Evolutionary conservation across 768 basidiomycete genomes (phyloP), one percentile per base, ranked within the genome.

Genomic region (Myochromella boudieri): DNA sequence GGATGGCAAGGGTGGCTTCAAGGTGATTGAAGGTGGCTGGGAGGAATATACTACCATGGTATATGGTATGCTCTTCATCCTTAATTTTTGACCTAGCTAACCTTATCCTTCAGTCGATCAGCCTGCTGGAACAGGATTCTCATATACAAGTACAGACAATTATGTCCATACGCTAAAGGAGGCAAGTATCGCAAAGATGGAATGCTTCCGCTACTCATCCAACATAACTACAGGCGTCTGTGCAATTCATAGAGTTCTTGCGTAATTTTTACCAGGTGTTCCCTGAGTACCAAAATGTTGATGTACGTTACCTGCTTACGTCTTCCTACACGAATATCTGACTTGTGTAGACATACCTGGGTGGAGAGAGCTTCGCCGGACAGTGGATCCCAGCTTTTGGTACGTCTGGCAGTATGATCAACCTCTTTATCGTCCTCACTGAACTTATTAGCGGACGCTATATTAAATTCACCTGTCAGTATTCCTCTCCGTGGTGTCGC

Each of bases 371-470:
- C 51, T 99, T 84, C 64, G 97, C 95, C 21, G 97, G 97, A 18
- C 95, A 98, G 69, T 98, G 88, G 72, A 95, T 99, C 58, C 97
- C 97, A 3, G 95, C 91, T 65, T 94, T 94, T 58, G 91, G 91
- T 86, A 57, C 53, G 70, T 61, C 1, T 36, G 10, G 38, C 18
- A n/a, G 14, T 31, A 7, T 10, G 34, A 33, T 6, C 17, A 33
- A 25, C 37, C 22, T 27, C 51, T 29, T 21, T 25, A 10, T 29
- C 32, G 53, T 27, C 48, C 46, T 43, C 32, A 40, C 26, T 9
- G n/a, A 12, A 25, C 32, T 43, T 22, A 50, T 17, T 51, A 94
- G 94, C 91, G 58, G 79, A 93, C 53, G 87, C 83, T 14, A 72
- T 95, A 36, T 70, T 97, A 24, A 63, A 74, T 51, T 81, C 83